Evolutionary conservation across 192 early-diverging fungal genomes (phyloP).

Genomic region (Piromyces sp.): DNA sequence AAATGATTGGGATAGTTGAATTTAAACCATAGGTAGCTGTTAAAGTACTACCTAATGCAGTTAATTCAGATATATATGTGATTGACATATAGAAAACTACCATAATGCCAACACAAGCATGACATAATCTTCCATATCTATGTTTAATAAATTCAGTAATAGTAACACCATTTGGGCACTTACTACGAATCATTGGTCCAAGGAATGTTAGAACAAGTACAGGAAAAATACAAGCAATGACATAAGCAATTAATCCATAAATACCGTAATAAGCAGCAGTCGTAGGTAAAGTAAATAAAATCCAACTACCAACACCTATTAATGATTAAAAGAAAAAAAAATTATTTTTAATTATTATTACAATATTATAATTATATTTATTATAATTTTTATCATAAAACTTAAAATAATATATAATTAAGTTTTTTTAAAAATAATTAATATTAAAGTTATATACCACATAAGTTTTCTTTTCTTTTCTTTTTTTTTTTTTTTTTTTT

Average conservation of each 20-base stretch:
- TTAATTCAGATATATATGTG: conserved; percentile 46
- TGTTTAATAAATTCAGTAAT: conserved; percentile 44
- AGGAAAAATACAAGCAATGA: conserved; percentile 40
- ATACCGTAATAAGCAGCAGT: conserved; percentile 46
- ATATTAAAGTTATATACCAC: no score
- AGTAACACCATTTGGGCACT: conserved; percentile 41
- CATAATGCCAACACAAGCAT: conserved; percentile 30
- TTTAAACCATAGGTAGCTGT: conserved; percentile 30
- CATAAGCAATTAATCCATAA: conserved; percentile 44
- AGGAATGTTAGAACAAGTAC: conserved; percentile 36
- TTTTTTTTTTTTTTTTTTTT: no score
- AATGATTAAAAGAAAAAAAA: conserved; percentile 3
- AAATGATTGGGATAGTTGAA: conserved; percentile 31
- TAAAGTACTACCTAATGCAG: conserved; percentile 40
- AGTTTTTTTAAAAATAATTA: no score
- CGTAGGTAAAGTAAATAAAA: conserved; percentile 46
- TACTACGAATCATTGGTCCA: conserved; percentile 35
- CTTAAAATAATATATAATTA: no score
- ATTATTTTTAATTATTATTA: no score
- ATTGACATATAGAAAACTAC: conserved; percentile 44
- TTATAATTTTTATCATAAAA: no score
- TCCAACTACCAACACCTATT: conserved; percentile 36
- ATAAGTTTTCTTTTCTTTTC: no score
- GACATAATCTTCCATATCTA: conserved; percentile 40
- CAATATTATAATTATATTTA: no score